Evolutionary conservation across 2,329 filamentous ascomycete genomes (phyloP), one percentile per base, ranked within the genome.

Genomic region (Cytospora piceicola): DNA sequence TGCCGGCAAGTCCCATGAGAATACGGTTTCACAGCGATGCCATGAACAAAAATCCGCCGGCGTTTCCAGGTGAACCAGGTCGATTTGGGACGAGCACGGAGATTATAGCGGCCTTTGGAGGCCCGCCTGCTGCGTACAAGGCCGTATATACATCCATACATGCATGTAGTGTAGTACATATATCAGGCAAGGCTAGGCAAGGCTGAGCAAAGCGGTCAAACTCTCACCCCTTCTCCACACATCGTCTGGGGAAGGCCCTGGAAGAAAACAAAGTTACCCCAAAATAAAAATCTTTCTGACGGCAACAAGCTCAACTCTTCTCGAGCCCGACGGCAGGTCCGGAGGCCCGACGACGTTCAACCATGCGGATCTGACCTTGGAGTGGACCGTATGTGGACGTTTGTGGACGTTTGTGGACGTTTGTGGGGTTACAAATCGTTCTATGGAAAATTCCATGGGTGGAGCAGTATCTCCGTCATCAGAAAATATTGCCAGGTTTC

Each of bases 401-500:
- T 24, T 39, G 66, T 68, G 66, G 63, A n/a, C n/a, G n/a, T 29
- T n/a, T 42, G 66, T 68, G 66, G 63, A 34, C 51, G 49, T 34
- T 24, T 39, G 66, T 68, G 66, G 63, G 61, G 63, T 56, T 27
- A 51, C 36, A 54, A 60, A 63, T 66, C 61, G 59, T 68, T 68
- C 66, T 52, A 68, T 68, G 55, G 63, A 66, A 67, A 66, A 63
- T 68, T 68, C 66, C 22, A 68, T 58, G 66, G 42, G 66, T 66
- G 66, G 66, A 66, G 58, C 32, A 53, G 59, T 20, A 54, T 29
- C 36, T 51, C 51, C 51, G 63, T 57, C 63, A 65, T 58, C 52
- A 60, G 56, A 29, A 46, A 51, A 42, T 53, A 36, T 63, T 30
- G 57, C 63, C 52, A 60, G 63, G 66, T 57, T 68, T 61, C 63